Conservation (phyloP, 495 filamentous ascomycete species). For the Lasiosphaeria ovina region DNA sequence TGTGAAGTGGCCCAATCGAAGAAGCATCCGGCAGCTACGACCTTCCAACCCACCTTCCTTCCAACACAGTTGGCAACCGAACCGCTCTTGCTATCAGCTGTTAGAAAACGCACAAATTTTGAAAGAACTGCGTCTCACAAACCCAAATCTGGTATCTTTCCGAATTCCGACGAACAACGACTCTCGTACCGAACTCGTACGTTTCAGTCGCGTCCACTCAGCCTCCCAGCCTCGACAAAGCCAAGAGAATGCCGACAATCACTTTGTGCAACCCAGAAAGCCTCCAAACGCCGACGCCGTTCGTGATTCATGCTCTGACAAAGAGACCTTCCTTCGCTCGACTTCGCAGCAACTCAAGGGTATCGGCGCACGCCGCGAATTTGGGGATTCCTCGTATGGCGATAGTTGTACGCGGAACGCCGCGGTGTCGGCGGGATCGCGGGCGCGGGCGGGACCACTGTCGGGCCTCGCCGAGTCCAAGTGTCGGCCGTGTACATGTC, state of each 20-base stretch:
- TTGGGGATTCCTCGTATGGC: constrained; percentile 5
- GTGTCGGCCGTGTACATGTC: background rate
- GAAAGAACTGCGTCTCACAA: background rate
- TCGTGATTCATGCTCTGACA: background rate
- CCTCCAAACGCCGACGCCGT: too few relatives aligned
- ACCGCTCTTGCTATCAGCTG: background rate
- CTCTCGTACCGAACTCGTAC: too few relatives aligned
- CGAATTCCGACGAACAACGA: too few relatives aligned
- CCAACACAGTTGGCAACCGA: too few relatives aligned
- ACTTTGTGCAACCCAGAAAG: too few relatives aligned
- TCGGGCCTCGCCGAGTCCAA: background rate
- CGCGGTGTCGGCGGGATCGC: constrained; percentile 1
- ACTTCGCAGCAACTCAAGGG: background rate
- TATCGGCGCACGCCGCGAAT: constrained; percentile 3
- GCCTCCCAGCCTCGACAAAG: too few relatives aligned
- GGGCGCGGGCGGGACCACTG: constrained; percentile 3
- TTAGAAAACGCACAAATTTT: background rate
- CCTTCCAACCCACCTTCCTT: too few relatives aligned
- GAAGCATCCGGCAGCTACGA: too few relatives aligned
- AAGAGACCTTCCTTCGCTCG: background rate
- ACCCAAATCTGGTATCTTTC: too few relatives aligned
- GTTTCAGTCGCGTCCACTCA: too few relatives aligned
- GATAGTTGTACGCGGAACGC: background rate
- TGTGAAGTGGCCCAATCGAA: too few relatives aligned
- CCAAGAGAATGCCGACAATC: too few relatives aligned